Evolutionary conservation across 2,329 filamentous ascomycete species (phyloP).

Genomic region (Fusarium redolens): DNA sequence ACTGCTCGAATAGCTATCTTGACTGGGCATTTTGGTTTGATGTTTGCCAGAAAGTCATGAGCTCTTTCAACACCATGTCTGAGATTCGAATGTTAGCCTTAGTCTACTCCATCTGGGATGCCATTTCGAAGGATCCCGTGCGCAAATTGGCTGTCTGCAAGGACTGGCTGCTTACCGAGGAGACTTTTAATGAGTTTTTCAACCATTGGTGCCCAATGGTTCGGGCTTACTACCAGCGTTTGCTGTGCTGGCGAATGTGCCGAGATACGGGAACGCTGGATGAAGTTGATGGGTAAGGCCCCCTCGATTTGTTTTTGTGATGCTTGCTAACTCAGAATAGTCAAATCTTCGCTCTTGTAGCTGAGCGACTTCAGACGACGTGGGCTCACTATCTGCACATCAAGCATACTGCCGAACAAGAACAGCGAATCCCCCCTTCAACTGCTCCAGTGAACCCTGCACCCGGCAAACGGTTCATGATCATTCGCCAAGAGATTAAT

Average conservation of each 20-base stretch:
- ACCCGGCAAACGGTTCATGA: slow-evolving; percentile 86
- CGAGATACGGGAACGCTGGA: slow-evolving; percentile 76
- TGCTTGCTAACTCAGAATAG: slow-evolving; percentile 55
- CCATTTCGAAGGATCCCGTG: slow-evolving; percentile 71
- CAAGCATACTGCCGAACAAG: slow-evolving; percentile 71
- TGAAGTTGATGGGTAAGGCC: slow-evolving; percentile 72
- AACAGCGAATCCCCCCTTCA: slow-evolving; percentile 70
- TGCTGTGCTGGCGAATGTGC: slow-evolving; percentile 90
- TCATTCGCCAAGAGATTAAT: slow-evolving; percentile 80
- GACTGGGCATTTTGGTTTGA: slow-evolving; percentile 89
- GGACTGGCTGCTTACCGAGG: slow-evolving; percentile 79
- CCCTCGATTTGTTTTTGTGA: not conserved
- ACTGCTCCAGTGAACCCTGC: slow-evolving; percentile 87
- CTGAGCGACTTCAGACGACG: slow-evolving; percentile 73
- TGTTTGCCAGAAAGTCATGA: slow-evolving; percentile 81
- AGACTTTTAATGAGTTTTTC: slow-evolving; percentile 84
- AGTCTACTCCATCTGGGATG: slow-evolving; percentile 83
- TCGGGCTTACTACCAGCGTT: slow-evolving; percentile 88
- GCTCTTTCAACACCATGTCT: slow-evolving; percentile 88
- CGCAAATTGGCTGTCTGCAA: slow-evolving; percentile 78
- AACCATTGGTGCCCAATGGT: slow-evolving; percentile 98
- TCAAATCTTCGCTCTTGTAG: slow-evolving; percentile 75
- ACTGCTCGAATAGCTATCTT: slow-evolving; percentile 60
- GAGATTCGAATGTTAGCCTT: slow-evolving; percentile 88
- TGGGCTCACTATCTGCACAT: slow-evolving; percentile 86